Evolutionary conservation across 257 asterid genomes (phyloP).

Genomic region (Primulina huaijiensis): DNA sequence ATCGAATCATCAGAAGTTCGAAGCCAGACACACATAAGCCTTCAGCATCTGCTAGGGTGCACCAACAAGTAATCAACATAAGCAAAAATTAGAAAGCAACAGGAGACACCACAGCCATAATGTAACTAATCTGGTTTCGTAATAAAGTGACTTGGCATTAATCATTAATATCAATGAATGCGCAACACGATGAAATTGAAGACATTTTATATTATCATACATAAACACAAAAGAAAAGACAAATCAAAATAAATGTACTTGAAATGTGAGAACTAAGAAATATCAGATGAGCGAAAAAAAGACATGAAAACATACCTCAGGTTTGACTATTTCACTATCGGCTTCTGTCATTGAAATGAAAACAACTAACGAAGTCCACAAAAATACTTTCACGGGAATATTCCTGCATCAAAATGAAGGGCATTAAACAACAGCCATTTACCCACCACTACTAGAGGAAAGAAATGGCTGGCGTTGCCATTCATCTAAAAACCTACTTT

Average conservation of each 20-base stretch:
- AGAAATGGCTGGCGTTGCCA: conserved; percentile 14
- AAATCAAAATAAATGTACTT: neutral
- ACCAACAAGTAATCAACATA: conserved; percentile 20
- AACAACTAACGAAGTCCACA: conserved; percentile 14
- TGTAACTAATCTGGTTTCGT: neutral
- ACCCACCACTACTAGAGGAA: conserved; percentile 19
- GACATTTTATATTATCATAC: neutral
- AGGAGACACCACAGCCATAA: neutral
- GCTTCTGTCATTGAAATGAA: conserved; percentile 46
- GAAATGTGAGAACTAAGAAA: conserved; percentile 2
- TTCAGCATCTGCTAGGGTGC: conserved; percentile 59
- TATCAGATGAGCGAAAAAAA: conserved; percentile 15
- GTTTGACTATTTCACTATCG: conserved; percentile 55
- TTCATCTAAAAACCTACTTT: conserved; percentile 12
- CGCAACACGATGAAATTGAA: neutral
- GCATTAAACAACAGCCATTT: conserved; percentile 8
- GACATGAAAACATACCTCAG: conserved; percentile 38
- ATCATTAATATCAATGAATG: neutral
- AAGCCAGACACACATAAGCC: conserved; percentile 87
- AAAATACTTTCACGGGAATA: conserved; percentile 20
- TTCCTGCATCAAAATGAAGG: conserved; percentile 31
- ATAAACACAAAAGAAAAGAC: conserved; percentile 7
- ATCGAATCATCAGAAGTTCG: conserved; percentile 76
- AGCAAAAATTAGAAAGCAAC: neutral
- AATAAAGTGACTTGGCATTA: neutral